phyloP scores from a whole-genome alignment of 768 basidiomycete genomes.

The Terana coerulea region DNA sequence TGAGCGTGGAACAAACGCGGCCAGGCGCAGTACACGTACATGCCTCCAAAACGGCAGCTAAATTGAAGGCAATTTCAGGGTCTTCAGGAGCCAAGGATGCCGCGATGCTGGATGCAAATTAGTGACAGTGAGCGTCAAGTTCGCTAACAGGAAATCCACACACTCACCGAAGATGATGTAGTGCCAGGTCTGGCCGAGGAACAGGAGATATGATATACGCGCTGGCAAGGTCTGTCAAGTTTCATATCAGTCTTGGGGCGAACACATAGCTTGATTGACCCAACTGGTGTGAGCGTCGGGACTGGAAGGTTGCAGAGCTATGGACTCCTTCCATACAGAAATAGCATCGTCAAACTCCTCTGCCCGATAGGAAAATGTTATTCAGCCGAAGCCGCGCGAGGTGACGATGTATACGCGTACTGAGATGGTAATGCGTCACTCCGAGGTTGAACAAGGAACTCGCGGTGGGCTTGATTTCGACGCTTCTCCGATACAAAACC shows the following conservation, averaged over 20 bases:
- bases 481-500: conserved; percentile 67
- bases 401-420: conserved; percentile 36
- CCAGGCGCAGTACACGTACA: conserved; percentile 40
- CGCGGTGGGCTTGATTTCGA: conserved; percentile 74
- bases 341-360: conserved; percentile 90
- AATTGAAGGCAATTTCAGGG: conserved; percentile 89
- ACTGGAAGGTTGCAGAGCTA: conserved; percentile 75
- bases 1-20: background rate
- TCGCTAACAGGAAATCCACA: conserved; percentile 27
- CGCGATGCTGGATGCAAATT: conserved; percentile 57
- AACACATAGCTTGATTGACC: conserved; percentile 25
- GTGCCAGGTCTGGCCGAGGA: conserved; percentile 79
- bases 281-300: conserved; percentile 86
- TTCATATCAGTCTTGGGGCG: conserved; percentile 19
- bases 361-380: conserved; percentile 25
- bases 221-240: conserved; percentile 69
- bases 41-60: conserved; percentile 88
- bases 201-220: conserved; percentile 83
- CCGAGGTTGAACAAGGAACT: conserved; percentile 86
- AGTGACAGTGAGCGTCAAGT: conserved; percentile 22
- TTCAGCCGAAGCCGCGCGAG: background rate
- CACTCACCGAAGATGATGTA: conserved; percentile 75
- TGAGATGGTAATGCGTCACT: conserved; percentile 86
- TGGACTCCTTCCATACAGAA: conserved; percentile 81
- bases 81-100: conserved; percentile 82